Evolutionary conservation across 2,329 filamentous ascomycete genomes (phyloP).

Genomic region (Colletotrichum neosansevieriae): DNA sequence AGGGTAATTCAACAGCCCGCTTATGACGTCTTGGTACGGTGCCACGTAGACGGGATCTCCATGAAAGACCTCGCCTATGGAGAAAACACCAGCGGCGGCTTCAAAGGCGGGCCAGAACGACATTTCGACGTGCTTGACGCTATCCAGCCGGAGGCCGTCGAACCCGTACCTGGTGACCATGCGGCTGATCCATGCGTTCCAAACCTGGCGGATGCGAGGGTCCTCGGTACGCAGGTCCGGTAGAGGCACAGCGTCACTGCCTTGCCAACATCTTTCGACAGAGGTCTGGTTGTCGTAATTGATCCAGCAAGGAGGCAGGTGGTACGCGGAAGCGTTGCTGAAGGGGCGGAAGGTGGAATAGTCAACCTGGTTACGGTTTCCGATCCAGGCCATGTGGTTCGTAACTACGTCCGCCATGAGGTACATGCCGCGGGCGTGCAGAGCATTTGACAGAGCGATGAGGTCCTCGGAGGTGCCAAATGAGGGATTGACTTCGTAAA

Average conservation of each 20-base stretch:
- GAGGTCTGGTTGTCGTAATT: slow-evolving; percentile 65
- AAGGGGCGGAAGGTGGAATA: slow-evolving; percentile 53
- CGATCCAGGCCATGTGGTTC: slow-evolving; percentile 62
- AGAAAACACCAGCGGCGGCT: slow-evolving; percentile 67
- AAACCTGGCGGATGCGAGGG: slow-evolving; percentile 59
- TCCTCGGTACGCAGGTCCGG: slow-evolving; percentile 72
- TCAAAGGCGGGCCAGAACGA: slow-evolving; percentile 69
- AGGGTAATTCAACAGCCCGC: slow-evolving; percentile 73
- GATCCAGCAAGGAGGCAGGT: slow-evolving; percentile 66
- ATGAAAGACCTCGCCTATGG: slow-evolving; percentile 70
- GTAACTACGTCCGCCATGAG: slow-evolving; percentile 73
- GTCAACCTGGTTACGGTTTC: slow-evolving; percentile 62
- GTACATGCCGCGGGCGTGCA: slow-evolving; percentile 67
- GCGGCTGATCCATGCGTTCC: slow-evolving; percentile 69
- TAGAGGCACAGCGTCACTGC: slow-evolving; percentile 62
- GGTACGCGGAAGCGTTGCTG: slow-evolving; percentile 69
- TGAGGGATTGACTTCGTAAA: slow-evolving; percentile 66
- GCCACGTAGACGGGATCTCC: slow-evolving; percentile 64
- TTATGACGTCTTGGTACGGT: slow-evolving; percentile 65
- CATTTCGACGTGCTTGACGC: slow-evolving; percentile 71
- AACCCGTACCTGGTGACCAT: slow-evolving; percentile 72
- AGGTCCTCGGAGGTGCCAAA: slow-evolving; percentile 72
- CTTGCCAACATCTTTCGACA: slow-evolving; percentile 62
- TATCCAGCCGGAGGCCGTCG: slow-evolving; percentile 72
- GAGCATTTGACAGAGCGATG: slow-evolving; percentile 64